Percentiles rank a stretch among this genome's conserved stretches.
Conservation (phyloP, 2,329 filamentous ascomycete species). For the Ilyonectria robusta region DNA sequence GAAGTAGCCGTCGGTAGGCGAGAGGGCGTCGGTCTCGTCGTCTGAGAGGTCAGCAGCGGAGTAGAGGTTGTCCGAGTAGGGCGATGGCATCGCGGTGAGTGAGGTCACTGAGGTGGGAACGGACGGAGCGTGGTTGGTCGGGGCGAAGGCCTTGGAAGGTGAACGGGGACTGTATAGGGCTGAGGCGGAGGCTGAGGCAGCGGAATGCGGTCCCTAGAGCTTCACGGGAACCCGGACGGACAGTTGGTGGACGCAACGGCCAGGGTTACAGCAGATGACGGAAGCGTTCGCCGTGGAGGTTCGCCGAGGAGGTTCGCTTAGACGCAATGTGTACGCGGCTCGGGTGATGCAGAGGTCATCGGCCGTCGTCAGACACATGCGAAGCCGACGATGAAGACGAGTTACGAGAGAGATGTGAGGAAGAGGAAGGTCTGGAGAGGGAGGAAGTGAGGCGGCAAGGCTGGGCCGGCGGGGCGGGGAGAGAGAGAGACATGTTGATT, state of each 20-base stretch:
- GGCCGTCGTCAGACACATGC: constrained; percentile 5
- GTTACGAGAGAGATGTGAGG: not conserved
- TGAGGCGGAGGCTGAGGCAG: constrained; percentile 18
- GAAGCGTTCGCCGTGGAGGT: not conserved
- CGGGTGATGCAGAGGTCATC: not conserved
- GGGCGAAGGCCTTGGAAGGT: not conserved
- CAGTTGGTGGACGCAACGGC: not conserved
- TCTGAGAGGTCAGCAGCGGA: constrained; percentile 56
- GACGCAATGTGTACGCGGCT: constrained; percentile 9
- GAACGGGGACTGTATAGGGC: constrained; percentile 12
- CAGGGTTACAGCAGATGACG: constrained; percentile 9
- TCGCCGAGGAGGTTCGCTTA: constrained; percentile 1
- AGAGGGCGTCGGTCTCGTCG: constrained; percentile 57
- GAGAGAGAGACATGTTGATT: not conserved
- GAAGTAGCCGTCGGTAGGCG: constrained; percentile 69
- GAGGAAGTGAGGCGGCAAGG: constrained; percentile 20
- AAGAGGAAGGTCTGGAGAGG: constrained; percentile 2
- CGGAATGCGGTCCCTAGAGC: not conserved
- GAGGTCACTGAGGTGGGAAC: not conserved
- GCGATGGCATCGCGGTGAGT: constrained; percentile 56
- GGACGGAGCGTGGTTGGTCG: not conserved
- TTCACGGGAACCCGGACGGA: not conserved
- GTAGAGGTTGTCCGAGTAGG: constrained; percentile 65
- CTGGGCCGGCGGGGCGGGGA: not conserved
- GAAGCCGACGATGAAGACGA: not conserved